A percentile compares a stretch with the other conserved stretches of the same genome.
Conservation (phyloP, 345 rosid genomes). For the Iberis pinnata region DNA sequence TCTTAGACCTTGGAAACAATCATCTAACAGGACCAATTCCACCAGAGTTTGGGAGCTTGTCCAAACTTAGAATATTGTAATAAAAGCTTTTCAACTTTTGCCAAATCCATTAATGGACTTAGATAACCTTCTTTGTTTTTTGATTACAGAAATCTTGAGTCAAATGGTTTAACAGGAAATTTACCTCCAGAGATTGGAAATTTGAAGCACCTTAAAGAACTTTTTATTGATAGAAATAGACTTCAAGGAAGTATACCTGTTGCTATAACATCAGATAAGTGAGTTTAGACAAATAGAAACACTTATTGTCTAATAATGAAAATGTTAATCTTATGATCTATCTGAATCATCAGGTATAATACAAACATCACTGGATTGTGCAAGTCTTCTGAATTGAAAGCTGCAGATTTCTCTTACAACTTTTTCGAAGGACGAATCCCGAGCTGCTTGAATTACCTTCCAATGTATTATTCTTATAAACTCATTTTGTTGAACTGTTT, state of each 20-base stretch:
- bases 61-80: constrained; percentile 52
- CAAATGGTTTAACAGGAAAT: constrained; percentile 78
- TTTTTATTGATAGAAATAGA: constrained; percentile 68
- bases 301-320: not conserved
- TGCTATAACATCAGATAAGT: constrained; percentile 11
- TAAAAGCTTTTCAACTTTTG: not conserved
- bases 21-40: constrained; percentile 77
- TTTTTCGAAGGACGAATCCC: constrained; percentile 76
- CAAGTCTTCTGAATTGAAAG: constrained; percentile 51
- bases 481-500: not conserved
- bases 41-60: constrained; percentile 63
- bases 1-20: constrained; percentile 89
- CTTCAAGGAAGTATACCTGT: constrained; percentile 78
- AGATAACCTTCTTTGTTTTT: not conserved
- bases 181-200: constrained; percentile 74
- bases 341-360: constrained; percentile 39
- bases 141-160: constrained; percentile 70
- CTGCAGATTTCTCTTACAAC: constrained; percentile 80
- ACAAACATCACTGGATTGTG: constrained; percentile 62
- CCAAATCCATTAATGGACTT: not conserved
- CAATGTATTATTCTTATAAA: constrained; percentile 39
- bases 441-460: constrained; percentile 66
- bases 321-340: not conserved
- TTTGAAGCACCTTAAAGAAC: constrained; percentile 66
- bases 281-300: constrained; percentile 1